These are phyloP conservation scores for Discostella stelligeroides DNA, from an alignment of 108 stramenopile genomes.

Conservation along the genomic window DNA sequence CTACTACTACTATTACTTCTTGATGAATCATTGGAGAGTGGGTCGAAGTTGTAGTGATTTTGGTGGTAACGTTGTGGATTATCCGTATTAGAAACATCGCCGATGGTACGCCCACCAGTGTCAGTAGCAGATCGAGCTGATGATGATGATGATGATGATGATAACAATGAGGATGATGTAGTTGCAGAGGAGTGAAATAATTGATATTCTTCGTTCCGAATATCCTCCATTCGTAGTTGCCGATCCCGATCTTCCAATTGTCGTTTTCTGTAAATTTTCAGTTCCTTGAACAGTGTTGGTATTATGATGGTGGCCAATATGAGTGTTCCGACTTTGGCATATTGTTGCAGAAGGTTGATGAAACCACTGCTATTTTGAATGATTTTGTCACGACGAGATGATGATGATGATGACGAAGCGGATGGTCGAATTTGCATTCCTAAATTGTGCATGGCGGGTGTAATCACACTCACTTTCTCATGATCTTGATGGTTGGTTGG, in stretches of 20 bases:
- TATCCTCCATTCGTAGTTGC: constrained; percentile 12
- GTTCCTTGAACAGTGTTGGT: constrained; percentile 37
- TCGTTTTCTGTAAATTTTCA: constrained; percentile 26
- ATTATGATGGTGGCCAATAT: constrained; percentile 32
- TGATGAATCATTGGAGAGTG: not conserved
- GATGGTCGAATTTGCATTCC: constrained; percentile 37
- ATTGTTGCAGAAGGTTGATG: constrained; percentile 13
- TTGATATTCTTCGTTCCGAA: constrained; percentile 13
- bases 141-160: not conserved
- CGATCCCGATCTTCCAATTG: constrained; percentile 32
- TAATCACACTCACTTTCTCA: constrained; percentile 22
- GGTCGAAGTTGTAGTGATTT: constrained; percentile 5
- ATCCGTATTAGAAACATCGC: not conserved
- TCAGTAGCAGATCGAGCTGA: not conserved
- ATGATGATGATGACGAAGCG: not conserved
- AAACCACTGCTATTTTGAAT: not conserved
- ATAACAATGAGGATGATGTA: not conserved
- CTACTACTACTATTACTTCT: no score
- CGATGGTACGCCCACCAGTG: no score
- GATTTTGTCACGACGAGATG: not conserved
- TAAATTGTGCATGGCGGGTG: constrained; percentile 47
- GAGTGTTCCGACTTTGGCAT: constrained; percentile 32
- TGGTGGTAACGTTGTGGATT: constrained; percentile 2
- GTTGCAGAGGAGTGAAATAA: constrained; percentile 11
- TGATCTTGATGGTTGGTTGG: constrained; percentile 7